A percentile compares a stretch with the other conserved stretches of the same genome.
phyloP scores from a whole-genome alignment of 352 stramenopile genomes.

The Elongisporangium prolatum region DNA sequence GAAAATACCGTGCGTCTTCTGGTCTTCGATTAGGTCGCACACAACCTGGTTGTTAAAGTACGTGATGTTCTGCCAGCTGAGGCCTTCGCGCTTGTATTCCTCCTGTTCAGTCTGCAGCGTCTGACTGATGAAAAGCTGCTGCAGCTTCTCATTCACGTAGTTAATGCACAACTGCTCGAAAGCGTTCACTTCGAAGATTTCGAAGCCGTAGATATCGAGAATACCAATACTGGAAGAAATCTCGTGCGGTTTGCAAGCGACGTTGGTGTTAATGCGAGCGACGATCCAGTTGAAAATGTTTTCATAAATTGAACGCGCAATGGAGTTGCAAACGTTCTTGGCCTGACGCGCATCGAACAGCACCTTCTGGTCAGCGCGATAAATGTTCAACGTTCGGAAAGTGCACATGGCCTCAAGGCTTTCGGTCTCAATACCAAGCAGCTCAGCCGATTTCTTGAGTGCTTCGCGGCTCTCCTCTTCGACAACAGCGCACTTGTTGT shows the following conservation, averaged over 20 bases:
- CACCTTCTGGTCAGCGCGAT: conserved; percentile 73
- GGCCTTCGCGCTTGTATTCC: conserved; percentile 67
- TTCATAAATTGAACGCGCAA: conserved; percentile 85
- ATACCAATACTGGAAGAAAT: conserved; percentile 84
- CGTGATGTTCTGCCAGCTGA: conserved; percentile 69
- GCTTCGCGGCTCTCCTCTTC: conserved; percentile 48
- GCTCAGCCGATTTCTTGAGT: conserved; percentile 45
- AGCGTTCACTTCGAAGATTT: conserved; percentile 88
- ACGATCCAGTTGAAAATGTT: conserved; percentile 91
- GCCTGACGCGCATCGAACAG: conserved; percentile 69
- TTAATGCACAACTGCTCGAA: conserved; percentile 92
- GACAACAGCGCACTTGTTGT: conserved; percentile 71
- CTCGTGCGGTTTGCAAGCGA: conserved; percentile 50
- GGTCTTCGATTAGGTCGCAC: conserved; percentile 86
- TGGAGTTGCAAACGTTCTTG: conserved; percentile 81
- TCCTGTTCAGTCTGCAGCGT: conserved; percentile 78
- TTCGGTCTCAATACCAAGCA: conserved; percentile 60
- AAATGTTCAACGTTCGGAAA: conserved; percentile 77
- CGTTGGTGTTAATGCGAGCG: conserved; percentile 78
- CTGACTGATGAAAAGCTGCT: conserved; percentile 86
- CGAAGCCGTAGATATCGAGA: conserved; percentile 89
- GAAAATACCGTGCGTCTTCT: conserved; percentile 80
- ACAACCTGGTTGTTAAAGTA: conserved; percentile 90
- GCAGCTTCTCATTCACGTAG: conserved; percentile 88
- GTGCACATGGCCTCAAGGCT: conserved; percentile 71